Evolutionary conservation across 2,329 filamentous ascomycete genomes (phyloP).

Genomic region (Alternaria sp.): DNA sequence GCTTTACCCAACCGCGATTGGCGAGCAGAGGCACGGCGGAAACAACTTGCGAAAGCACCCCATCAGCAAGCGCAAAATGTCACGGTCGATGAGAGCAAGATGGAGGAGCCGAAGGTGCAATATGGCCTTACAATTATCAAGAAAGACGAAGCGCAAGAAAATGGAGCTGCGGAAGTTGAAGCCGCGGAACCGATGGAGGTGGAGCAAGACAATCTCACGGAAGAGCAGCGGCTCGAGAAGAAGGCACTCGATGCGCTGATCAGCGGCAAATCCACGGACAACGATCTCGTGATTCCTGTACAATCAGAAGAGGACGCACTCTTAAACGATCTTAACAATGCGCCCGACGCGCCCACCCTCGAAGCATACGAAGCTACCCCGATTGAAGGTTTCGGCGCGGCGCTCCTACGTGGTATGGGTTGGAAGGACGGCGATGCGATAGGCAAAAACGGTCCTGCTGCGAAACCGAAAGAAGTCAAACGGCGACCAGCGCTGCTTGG

Average conservation of each 20-base stretch:
- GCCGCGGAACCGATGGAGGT: constrained; percentile 32
- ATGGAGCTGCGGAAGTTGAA: constrained; percentile 6
- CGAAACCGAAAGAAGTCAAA: constrained; percentile 69
- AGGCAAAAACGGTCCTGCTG: constrained; percentile 53
- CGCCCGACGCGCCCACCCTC: constrained; percentile 77
- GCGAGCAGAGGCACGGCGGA: constrained; percentile 60
- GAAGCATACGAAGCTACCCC: constrained; percentile 89
- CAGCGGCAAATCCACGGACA: constrained; percentile 45
- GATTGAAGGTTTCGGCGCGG: constrained; percentile 92
- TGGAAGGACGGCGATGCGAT: constrained; percentile 77
- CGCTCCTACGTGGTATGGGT: constrained; percentile 89
- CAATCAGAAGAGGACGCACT: constrained; percentile 70
- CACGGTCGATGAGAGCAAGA: constrained; percentile 38
- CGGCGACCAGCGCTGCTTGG: constrained; percentile 82
- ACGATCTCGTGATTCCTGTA: constrained; percentile 48
- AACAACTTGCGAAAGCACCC: constrained; percentile 65
- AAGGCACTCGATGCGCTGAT: constrained; percentile 56
- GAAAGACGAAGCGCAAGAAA: constrained; percentile 25
- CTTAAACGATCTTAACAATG: constrained; percentile 69
- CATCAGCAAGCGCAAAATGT: constrained; percentile 53
- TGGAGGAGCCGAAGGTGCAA: constrained; percentile 49
- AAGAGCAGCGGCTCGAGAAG: constrained; percentile 57
- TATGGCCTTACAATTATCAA: constrained; percentile 62
- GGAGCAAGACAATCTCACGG: constrained; percentile 39
- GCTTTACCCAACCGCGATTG: constrained; percentile 67